Evolutionary conservation across 2,329 filamentous ascomycete genomes (phyloP), one percentile per base, ranked within the genome.

Genomic region (Cordyceps militaris): DNA sequence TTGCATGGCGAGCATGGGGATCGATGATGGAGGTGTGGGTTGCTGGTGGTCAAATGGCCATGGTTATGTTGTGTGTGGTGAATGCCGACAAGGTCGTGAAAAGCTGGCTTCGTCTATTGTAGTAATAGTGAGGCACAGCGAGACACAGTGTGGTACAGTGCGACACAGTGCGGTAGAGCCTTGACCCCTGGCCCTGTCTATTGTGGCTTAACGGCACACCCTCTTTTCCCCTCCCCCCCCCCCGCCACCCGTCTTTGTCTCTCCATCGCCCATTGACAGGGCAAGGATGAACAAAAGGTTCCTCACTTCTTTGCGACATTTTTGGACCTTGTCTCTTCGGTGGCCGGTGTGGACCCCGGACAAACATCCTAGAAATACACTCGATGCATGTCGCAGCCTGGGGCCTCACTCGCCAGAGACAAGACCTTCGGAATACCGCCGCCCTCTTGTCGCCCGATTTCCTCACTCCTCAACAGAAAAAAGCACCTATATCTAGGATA

Each of bases 1-100:
- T 30, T 87, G 68, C 62, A 88, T 81, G 52, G 48, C 21, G 16
- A n/a, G 28, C 26, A 53, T 19, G 24, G 38, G 40, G 10, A 40
- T 11, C 30, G 38, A 21, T 56, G 34, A 56, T 28, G 53, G 19
- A 49, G 21, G 53, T 42, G 53, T 56, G 52, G 52, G 23, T 47
- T 44, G 24, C 26, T 38, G 52, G 11, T 44, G 38, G 48, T 19
- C n/a, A 53, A 16, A 16, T 38, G 34, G 34, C 16, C 16, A 38
- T 38, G 4, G n/a, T 38, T 38, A 34, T 34, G 34, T 38, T 14
- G 3, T 50, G 21, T 32, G 11, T 38, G n/a, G 30, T 42, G 6
- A 24, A 21, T n/a, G 24, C 16, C 26, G 26, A 46, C 10, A 14
- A 21, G 24, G 19, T 23, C 4, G 13, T 43, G 40, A 40, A 9